Evolutionary conservation across 177 flowering plant genomes (phyloP), one percentile per base, ranked within the genome.

Genomic region (Tripterygium wilfordii): DNA sequence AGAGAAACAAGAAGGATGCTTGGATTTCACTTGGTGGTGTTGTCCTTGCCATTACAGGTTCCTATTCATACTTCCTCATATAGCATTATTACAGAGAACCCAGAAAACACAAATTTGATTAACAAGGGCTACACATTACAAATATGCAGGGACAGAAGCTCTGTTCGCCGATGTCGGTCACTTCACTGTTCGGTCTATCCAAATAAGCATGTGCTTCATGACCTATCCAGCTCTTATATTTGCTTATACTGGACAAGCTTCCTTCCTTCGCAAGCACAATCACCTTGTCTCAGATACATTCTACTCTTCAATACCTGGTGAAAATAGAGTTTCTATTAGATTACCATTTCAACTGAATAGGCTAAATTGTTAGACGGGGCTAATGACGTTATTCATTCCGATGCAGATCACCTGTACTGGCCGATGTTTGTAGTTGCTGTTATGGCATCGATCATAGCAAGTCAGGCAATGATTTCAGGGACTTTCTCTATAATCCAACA

Each of bases 391-490:
- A n/a, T n/a, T n/a, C n/a, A n/a, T n/a, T 12, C 1, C 2, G 31
- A 14, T 60, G 50, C 54, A 69, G 74, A n/a, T 6, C 19, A 31
- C 3, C 3, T 69, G 8, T 78, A 51, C 28, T 78, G 78, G 77
- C 76, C 76, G 3, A 61, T 69, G 70, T 78, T 78, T 58, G 67
- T 49, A 19, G 64, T 75, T 46, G 78, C 78, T 14, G 71, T 68
- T 1, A 5, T 48, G 25, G 71, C 80, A 0, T 25, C 80, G 2
- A 70, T 78, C 40, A 68, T 72, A 18, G 80, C 74, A 0, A 75
- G 83, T 26, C 83, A 78, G 40, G 78, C 80, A 0, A 72, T 78
- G 76, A 78, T 78, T 29, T 78, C 78, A 0, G 78, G 76, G 12
- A 68, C 74, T 0, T 78, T 75, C 55, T 75, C 79, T 5, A 75